These are phyloP conservation scores for Actinomucor elegans DNA, from an alignment of 371 early-diverging fungal genomes.

Conservation along the genomic window DNA sequence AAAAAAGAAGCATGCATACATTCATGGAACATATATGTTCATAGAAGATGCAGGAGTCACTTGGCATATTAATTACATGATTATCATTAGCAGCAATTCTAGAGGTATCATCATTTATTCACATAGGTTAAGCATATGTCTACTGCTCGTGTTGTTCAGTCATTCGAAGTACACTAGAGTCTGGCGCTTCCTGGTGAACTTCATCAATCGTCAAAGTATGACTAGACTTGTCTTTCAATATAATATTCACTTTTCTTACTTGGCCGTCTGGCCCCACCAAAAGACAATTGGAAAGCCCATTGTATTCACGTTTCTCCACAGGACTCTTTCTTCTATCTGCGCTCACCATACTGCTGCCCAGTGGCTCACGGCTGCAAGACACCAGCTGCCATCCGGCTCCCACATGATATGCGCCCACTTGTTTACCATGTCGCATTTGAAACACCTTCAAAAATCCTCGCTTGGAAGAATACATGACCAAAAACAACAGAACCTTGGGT, in stretches of 20 bases:
- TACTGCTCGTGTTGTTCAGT: no score
- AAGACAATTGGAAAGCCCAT: conserved; percentile 49
- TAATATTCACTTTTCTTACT: conserved; percentile 42
- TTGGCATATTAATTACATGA: no score
- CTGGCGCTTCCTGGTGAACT: no score
- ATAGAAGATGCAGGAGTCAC: no score
- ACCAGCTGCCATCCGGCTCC: conserved; percentile 61
- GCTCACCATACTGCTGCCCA: conserved; percentile 43
- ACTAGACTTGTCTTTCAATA: conserved; percentile 18
- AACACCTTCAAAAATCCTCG: conserved; percentile 59
- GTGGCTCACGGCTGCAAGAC: conserved; percentile 39
- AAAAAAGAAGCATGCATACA: no score
- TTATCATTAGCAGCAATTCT: no score
- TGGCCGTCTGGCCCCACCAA: conserved; percentile 60
- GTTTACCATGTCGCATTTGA: conserved; percentile 61
- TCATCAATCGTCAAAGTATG: no score
- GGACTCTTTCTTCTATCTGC: conserved; percentile 23
- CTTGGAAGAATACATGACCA: conserved; percentile 61
- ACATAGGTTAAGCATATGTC: no score
- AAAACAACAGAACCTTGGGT: conserved; percentile 41
- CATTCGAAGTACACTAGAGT: no score
- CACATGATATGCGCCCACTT: conserved; percentile 58
- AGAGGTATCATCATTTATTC: no score
- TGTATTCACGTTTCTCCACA: conserved; percentile 20
- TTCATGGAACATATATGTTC: no score